These are phyloP conservation scores for Colletotrichum sp. DNA, from an alignment of 2,329 filamentous ascomycete genomes.

Conservation along the genomic window DNA sequence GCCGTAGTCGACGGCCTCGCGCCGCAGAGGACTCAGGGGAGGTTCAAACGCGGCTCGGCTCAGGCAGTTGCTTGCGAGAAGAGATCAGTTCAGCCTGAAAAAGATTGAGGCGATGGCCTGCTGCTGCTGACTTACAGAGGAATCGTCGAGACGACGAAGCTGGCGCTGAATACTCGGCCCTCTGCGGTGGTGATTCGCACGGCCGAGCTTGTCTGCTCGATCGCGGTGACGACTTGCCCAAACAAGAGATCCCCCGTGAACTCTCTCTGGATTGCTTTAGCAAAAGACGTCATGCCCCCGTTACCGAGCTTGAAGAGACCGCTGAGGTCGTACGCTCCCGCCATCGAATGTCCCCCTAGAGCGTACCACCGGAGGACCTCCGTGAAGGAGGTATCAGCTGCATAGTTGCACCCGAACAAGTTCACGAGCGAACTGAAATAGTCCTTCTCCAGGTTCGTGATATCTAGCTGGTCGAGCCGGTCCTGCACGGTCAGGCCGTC, in stretches of 20 bases:
- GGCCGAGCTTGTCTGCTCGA: neutral
- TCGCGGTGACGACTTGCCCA: neutral
- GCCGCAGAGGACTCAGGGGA: neutral
- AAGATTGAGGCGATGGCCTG: neutral
- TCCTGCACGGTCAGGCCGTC: neutral
- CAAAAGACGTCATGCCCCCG: neutral
- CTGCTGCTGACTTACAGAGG: neutral
- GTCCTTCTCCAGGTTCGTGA: neutral
- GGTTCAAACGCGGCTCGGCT: neutral
- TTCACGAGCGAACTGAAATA: neutral
- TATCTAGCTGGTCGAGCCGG: neutral
- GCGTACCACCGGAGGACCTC: neutral
- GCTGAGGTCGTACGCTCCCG: neutral
- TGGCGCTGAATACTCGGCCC: neutral
- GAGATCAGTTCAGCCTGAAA: neutral
- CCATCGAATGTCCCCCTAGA: neutral
- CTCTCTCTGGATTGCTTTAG: neutral
- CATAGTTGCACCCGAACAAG: neutral
- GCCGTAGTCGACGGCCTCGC: neutral
- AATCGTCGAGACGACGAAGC: neutral
- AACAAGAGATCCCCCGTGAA: neutral
- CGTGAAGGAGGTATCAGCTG: neutral
- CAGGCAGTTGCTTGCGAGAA: neutral
- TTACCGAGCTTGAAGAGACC: neutral
- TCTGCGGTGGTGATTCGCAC: neutral